These are phyloP conservation scores for Aspergillus sp. DNA, from an alignment of 2,329 filamentous ascomycete species.

Conservation along the genomic window DNA sequence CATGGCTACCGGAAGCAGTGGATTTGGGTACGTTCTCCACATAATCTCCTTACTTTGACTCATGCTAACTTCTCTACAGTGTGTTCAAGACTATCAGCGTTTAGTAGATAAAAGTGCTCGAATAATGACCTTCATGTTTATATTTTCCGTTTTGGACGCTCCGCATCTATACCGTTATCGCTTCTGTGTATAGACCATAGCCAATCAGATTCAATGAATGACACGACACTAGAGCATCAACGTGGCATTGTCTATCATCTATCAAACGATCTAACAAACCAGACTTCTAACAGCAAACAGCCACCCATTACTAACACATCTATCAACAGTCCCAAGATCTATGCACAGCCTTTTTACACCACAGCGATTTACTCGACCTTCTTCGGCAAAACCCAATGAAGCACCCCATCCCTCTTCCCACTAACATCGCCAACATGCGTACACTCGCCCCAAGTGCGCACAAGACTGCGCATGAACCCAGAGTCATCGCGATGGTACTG, in stretches of 20 bases:
- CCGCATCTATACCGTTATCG: constrained; percentile 1
- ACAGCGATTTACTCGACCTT: neutral
- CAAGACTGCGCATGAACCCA: constrained; percentile 7
- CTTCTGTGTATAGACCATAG: constrained; percentile 3
- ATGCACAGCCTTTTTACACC: neutral
- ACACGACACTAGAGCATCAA: constrained; percentile 3
- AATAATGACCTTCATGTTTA: constrained; percentile 14
- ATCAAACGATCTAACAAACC: neutral
- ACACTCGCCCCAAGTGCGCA: constrained; percentile 10
- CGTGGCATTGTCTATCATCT: neutral
- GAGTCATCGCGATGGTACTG: constrained; percentile 47
- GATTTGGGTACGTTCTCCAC: constrained; percentile 65
- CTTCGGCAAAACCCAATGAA: constrained; percentile 8
- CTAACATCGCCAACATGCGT: constrained; percentile 2
- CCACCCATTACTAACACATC: neutral
- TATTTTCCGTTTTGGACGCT: neutral
- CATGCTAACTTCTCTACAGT: constrained; percentile 48
- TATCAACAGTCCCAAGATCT: neutral
- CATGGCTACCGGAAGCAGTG: constrained; percentile 85
- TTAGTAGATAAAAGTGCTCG: constrained; percentile 43
- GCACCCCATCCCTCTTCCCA: constrained; percentile 10
- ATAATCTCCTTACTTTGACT: neutral
- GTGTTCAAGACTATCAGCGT: constrained; percentile 85
- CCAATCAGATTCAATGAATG: constrained; percentile 2
- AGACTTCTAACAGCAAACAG: too few relatives aligned